Percentiles rank a stretch among this genome's conserved stretches.
Conservation (phyloP, 2,329 filamentous ascomycete genomes). For the Penicillium sp. region DNA sequence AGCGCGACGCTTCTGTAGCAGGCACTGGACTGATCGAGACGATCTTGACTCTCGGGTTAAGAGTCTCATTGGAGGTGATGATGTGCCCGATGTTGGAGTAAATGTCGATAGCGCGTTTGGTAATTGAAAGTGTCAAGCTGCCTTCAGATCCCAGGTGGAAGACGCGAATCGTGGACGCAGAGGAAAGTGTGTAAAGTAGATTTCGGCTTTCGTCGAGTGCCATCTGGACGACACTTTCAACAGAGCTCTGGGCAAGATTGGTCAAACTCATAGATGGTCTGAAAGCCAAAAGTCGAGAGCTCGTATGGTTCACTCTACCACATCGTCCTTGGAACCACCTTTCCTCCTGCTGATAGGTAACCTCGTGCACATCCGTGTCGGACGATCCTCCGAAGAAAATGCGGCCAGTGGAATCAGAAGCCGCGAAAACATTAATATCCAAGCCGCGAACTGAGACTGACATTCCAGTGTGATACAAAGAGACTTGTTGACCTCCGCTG, state of each 20-base stretch:
- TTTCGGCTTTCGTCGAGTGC: conserved; percentile 85
- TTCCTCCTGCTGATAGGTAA: conserved; percentile 96
- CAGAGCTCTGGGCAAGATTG: conserved; percentile 38
- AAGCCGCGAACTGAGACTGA: conserved; percentile 72
- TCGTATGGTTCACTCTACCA: conserved; percentile 85
- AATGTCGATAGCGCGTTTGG: conserved; percentile 54
- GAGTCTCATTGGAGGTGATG: conserved; percentile 67
- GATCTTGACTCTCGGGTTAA: conserved; percentile 72
- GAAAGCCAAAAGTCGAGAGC: conserved; percentile 67
- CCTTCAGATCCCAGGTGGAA: conserved; percentile 75
- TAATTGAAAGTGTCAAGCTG: conserved; percentile 56
- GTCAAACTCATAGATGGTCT: conserved; percentile 45
- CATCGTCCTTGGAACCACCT: conserved; percentile 92
- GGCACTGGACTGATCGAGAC: conserved; percentile 85
- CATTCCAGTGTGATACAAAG: conserved; percentile 89
- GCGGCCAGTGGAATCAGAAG: conserved; percentile 75
- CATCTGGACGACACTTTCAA: conserved; percentile 73
- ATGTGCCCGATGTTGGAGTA: conserved; percentile 81
- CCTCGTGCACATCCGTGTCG: conserved; percentile 87
- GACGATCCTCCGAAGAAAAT: conserved; percentile 86
- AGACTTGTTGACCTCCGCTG: conserved; percentile 70
- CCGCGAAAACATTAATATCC: conserved; percentile 75
- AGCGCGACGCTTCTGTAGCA: conserved; percentile 75
- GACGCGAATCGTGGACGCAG: conserved; percentile 81
- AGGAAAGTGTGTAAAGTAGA: conserved; percentile 89